Evolutionary conservation across 768 basidiomycete species (phyloP).

Genomic region (Leccinum incarnatum): DNA sequence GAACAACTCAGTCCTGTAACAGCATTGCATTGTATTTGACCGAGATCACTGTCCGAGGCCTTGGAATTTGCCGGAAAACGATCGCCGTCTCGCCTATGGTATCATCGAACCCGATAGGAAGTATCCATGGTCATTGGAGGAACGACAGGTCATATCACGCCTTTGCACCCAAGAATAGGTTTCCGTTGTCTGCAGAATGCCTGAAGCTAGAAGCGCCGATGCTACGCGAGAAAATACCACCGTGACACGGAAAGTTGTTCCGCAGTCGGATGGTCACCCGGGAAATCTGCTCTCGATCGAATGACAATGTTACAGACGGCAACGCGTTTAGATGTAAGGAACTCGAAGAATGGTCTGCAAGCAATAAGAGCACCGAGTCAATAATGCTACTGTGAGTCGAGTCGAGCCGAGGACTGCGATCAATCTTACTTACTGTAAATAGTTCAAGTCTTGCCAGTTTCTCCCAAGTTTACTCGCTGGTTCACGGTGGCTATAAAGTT

Average conservation of each 20-base stretch:
- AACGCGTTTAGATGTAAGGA: background rate
- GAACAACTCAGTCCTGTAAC: background rate
- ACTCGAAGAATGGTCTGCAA: background rate
- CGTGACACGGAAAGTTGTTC: slow-evolving; percentile 2
- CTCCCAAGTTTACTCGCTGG: background rate
- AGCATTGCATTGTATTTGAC: slow-evolving; percentile 1
- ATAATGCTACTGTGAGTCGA: background rate
- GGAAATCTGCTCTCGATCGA: background rate
- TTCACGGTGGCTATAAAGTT: background rate
- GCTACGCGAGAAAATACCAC: background rate
- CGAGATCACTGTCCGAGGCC: background rate
- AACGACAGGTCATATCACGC: background rate
- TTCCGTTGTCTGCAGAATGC: background rate
- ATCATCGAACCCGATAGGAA: background rate
- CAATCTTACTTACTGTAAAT: background rate
- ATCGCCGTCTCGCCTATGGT: background rate
- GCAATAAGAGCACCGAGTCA: background rate
- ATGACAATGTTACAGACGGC: background rate
- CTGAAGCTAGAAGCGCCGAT: background rate
- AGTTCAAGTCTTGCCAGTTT: background rate
- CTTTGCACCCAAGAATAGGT: background rate
- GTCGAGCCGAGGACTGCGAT: background rate
- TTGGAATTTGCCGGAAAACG: background rate
- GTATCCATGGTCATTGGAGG: background rate
- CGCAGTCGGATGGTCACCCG: background rate